phyloP scores from a whole-genome alignment of 257 asterid species.

The Parsonsia alboflavescens region DNA sequence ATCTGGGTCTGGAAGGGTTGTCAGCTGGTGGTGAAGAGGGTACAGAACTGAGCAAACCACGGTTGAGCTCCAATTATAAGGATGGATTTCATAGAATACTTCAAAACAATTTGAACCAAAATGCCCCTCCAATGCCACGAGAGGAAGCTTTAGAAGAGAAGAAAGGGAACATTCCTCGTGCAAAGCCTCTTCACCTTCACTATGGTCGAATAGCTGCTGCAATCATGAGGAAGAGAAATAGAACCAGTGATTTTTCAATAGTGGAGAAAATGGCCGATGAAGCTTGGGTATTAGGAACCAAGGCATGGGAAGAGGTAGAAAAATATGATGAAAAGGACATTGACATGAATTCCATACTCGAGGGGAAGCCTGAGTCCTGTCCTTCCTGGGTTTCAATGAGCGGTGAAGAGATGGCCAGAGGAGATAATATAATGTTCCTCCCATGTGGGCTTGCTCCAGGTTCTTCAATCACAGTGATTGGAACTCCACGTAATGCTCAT shows the following conservation, averaged over 20 bases:
- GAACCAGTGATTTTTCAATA: conserved; percentile 42
- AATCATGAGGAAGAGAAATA: conserved; percentile 42
- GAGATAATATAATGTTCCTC: conserved; percentile 63
- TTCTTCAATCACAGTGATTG: conserved; percentile 84
- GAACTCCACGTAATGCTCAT: conserved; percentile 83
- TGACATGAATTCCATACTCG: conserved; percentile 64
- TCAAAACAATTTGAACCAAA: conserved; percentile 40
- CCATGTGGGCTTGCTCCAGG: conserved; percentile 99
- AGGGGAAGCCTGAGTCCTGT: conserved; percentile 89
- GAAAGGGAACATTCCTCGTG: conserved; percentile 12
- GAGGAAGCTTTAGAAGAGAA: conserved; percentile 29
- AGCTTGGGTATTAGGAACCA: conserved; percentile 78
- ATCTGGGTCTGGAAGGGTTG: conserved; percentile 35
- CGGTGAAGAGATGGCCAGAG: conserved; percentile 56
- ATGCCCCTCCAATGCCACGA: conserved; percentile 28
- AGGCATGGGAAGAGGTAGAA: conserved; percentile 90
- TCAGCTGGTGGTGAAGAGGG: conserved; percentile 30
- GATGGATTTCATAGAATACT: conserved; percentile 51
- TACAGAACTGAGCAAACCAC: conserved; percentile 33
- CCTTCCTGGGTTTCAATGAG: conserved; percentile 80
- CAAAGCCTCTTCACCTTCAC: conserved; percentile 38
- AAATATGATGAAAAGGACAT: conserved; percentile 52
- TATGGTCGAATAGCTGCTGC: conserved; percentile 79
- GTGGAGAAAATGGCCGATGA: conserved; percentile 83
- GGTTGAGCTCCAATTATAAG: conserved; percentile 25